Conservation (phyloP, 1,284 basidiomycete genomes). For the Marasmius oreades region DNA sequence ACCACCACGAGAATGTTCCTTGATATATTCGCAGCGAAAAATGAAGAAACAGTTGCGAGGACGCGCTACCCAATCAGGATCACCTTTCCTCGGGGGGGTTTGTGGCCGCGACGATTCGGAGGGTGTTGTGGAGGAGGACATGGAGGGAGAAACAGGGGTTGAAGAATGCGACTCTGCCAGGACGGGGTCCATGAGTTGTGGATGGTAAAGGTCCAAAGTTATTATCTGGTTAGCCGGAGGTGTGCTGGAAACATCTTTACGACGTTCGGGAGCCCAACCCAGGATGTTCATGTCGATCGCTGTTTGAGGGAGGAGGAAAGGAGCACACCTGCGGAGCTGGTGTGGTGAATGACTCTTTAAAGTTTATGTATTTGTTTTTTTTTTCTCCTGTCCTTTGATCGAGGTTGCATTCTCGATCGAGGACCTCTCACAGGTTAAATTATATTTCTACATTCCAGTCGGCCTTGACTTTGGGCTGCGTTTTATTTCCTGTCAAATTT, state of each 20-base stretch:
- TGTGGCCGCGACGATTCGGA: neutral
- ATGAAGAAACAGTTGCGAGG: slow-evolving; percentile 89
- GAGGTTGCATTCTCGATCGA: neutral
- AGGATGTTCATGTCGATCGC: neutral
- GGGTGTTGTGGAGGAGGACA: neutral
- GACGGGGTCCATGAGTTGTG: neutral
- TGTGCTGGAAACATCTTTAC: neutral
- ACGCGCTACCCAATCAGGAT: slow-evolving; percentile 72
- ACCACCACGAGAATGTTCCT: slow-evolving; percentile 30
- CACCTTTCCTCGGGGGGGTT: slow-evolving; percentile 19
- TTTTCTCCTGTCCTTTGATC: neutral
- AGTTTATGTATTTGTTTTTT: neutral
- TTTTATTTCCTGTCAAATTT: too few species aligned
- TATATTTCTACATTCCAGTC: neutral
- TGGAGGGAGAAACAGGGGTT: neutral
- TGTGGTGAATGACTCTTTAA: neutral
- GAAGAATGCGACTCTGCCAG: neutral
- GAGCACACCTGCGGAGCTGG: neutral
- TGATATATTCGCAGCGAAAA: slow-evolving; percentile 75
- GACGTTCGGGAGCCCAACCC: neutral
- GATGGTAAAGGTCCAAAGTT: neutral
- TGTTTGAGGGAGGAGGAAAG: neutral
- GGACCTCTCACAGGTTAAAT: neutral
- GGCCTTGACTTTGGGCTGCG: neutral
- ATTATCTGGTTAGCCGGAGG: neutral